phyloP scores from a whole-genome alignment of 2,329 filamentous ascomycete species.

The Ascomycota sp. region DNA sequence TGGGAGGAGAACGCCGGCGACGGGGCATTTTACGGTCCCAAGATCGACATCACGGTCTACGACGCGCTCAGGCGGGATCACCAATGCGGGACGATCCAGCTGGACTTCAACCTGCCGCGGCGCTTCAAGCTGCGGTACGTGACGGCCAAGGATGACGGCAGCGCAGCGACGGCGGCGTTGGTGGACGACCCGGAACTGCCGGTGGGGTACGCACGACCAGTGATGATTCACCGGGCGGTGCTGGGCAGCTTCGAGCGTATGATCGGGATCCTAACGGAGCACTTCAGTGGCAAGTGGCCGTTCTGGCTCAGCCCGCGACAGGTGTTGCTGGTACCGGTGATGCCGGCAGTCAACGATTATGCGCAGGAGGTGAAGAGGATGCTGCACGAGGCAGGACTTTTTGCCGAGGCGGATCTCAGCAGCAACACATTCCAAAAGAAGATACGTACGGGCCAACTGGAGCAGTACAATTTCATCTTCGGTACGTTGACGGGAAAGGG shows the following conservation, averaged over 20 bases:
- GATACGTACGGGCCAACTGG: constrained; percentile 61
- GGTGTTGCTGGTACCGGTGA: constrained; percentile 38
- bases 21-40: constrained; percentile 84
- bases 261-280: constrained; percentile 69
- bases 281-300: constrained; percentile 64
- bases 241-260: constrained; percentile 70
- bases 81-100: constrained; percentile 73
- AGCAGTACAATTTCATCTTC: constrained; percentile 72
- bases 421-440: constrained; percentile 80
- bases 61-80: constrained; percentile 72
- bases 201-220: constrained; percentile 41
- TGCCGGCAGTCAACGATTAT: constrained; percentile 62
- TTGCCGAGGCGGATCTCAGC: constrained; percentile 35
- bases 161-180: constrained; percentile 31
- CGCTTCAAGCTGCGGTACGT: constrained; percentile 61
- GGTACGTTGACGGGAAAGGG: constrained; percentile 24
- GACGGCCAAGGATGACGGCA: constrained; percentile 46
- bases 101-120: constrained; percentile 76
- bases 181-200: constrained; percentile 27
- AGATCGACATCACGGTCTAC: constrained; percentile 69
- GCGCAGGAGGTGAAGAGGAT: constrained; percentile 51
- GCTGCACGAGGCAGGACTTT: constrained; percentile 48
- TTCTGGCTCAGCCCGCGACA: constrained; percentile 79
- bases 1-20: constrained; percentile 65
- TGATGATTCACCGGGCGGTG: constrained; percentile 70